Conservation (phyloP, 1,284 basidiomycete species). For the Coniferiporia weirii region DNA sequence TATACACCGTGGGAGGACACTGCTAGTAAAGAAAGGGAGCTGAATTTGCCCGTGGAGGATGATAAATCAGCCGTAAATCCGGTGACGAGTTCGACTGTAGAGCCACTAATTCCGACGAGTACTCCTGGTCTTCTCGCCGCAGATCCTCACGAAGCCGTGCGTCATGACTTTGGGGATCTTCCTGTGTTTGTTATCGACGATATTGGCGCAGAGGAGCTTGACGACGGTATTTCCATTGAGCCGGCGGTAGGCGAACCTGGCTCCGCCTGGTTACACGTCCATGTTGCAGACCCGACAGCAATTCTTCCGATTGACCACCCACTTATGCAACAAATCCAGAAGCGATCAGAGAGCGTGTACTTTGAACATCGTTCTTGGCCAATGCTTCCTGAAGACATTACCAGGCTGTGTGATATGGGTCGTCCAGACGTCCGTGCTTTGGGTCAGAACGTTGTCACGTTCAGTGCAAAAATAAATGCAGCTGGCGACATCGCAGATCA, state of each 20-base stretch:
- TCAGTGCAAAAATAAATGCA: slow-evolving; percentile 70
- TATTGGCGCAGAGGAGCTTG: slow-evolving; percentile 76
- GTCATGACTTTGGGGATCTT: slow-evolving; percentile 81
- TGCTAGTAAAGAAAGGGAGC: slow-evolving; percentile 26
- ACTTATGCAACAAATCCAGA: slow-evolving; percentile 52
- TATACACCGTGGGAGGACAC: slow-evolving; percentile 73
- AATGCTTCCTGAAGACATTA: slow-evolving; percentile 54
- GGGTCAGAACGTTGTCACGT: slow-evolving; percentile 64
- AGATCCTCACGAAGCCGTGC: slow-evolving; percentile 60
- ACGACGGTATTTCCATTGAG: slow-evolving; percentile 91
- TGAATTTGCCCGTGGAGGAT: slow-evolving; percentile 20
- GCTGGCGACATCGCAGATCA: slow-evolving; percentile 68
- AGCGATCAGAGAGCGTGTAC: slow-evolving; percentile 52
- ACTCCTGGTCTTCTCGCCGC: slow-evolving; percentile 28
- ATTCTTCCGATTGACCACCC: slow-evolving; percentile 67
- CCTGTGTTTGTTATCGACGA: slow-evolving; percentile 93
- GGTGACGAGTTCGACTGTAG: neutral
- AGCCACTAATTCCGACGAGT: neutral
- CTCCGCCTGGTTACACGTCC: slow-evolving; percentile 81
- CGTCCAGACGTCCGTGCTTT: slow-evolving; percentile 52
- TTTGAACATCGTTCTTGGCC: slow-evolving; percentile 60
- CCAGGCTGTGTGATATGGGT: slow-evolving; percentile 39
- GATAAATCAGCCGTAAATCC: neutral
- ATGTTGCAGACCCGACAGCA: slow-evolving; percentile 91
- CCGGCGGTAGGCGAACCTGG: slow-evolving; percentile 49